These are phyloP conservation scores for Xerocomellus dryophilus DNA, from an alignment of 768 basidiomycete species.

Conservation along the genomic window DNA sequence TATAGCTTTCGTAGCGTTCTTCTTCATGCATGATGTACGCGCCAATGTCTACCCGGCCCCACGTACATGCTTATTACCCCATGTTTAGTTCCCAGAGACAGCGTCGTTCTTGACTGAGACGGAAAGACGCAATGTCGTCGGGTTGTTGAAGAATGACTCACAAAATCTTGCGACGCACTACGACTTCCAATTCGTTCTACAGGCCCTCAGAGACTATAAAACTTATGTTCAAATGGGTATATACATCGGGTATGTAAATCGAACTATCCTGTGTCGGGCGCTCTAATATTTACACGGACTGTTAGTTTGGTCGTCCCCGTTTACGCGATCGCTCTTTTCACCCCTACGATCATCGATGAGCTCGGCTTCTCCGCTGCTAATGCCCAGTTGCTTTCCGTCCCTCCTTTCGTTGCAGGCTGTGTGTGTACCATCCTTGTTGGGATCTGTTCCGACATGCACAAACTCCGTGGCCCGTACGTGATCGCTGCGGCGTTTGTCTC, in stretches of 20 bases:
- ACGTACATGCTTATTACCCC: constrained; percentile 1
- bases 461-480: constrained; percentile 49
- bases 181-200: constrained; percentile 44
- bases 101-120: constrained; percentile 49
- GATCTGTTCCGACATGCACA: constrained; percentile 40
- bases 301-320: constrained; percentile 43
- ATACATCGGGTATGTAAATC: constrained; percentile 38
- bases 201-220: constrained; percentile 48
- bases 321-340: constrained; percentile 50
- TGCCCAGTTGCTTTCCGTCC: constrained; percentile 49
- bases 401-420: constrained; percentile 48
- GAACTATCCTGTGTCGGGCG: not conserved
- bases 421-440: constrained; percentile 35
- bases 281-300: constrained; percentile 1
- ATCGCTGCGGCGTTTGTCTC: constrained; percentile 41
- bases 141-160: constrained; percentile 40
- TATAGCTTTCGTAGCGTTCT: constrained; percentile 34
- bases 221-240: constrained; percentile 35
- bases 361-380: constrained; percentile 50
- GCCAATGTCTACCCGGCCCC: not conserved
- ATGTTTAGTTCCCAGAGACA: constrained; percentile 51
- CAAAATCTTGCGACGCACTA: constrained; percentile 46
- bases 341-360: constrained; percentile 48
- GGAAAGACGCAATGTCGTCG: constrained; percentile 40
- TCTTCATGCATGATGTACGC: constrained; percentile 53